A percentile compares a stretch with the other conserved stretches of the same genome.
Conservation (phyloP, 2,329 filamentous ascomycete species). For the Alternaria alternata region DNA sequence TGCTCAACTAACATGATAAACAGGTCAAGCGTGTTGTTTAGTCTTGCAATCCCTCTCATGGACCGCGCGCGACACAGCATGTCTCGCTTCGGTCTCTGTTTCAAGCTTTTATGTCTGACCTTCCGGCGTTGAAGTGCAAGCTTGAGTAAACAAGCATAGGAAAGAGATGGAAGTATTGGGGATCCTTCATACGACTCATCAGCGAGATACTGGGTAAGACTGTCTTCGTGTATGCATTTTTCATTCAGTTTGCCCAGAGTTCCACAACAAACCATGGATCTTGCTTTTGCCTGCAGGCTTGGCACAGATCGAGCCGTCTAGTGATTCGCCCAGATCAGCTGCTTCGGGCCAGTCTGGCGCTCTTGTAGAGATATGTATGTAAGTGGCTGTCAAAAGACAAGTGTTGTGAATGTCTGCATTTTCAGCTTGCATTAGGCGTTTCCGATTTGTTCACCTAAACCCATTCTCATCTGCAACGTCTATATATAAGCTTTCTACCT, state of each 20-base stretch:
- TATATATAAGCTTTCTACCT: neutral
- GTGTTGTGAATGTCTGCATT: neutral
- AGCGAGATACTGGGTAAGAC: conserved; percentile 3
- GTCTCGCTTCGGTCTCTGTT: neutral
- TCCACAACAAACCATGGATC: neutral
- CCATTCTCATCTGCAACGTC: neutral
- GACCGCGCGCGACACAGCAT: neutral
- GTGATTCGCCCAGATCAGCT: neutral
- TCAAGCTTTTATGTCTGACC: conserved; percentile 9
- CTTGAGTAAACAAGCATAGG: conserved; percentile 2
- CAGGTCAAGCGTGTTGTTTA: conserved; percentile 48
- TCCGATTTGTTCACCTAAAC: neutral
- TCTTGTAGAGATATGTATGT: neutral
- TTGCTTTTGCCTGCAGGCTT: conserved; percentile 12
- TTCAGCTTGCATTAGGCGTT: neutral
- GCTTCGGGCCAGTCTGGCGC: neutral
- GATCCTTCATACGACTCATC: conserved; percentile 7
- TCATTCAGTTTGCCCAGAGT: conserved; percentile 1
- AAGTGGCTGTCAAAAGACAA: neutral
- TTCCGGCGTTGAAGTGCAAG: conserved; percentile 32
- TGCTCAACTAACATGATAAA: conserved; percentile 12
- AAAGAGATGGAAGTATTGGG: conserved; percentile 20
- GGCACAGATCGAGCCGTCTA: neutral
- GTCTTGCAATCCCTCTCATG: neutral
- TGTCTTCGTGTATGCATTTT: conserved; percentile 8